A percentile compares a stretch with the other conserved stretches of the same genome.
These are phyloP conservation scores for Glycyrrhiza uralensis DNA, from an alignment of 306 rosid species.

Conservation along the genomic window DNA sequence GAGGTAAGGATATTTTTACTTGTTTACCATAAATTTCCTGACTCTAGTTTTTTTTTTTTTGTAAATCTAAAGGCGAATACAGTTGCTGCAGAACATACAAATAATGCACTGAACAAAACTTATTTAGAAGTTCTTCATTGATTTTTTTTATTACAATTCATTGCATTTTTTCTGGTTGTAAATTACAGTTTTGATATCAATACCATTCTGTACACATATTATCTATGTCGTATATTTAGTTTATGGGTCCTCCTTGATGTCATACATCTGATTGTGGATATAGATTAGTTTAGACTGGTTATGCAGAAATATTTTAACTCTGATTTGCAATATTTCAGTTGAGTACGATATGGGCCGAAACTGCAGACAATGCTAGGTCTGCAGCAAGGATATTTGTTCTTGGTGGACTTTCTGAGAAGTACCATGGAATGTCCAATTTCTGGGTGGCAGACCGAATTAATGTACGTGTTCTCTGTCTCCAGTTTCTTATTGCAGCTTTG, in stretches of 20 bases:
- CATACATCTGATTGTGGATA: background rate
- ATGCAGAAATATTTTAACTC: slow-evolving; percentile 13
- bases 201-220: background rate
- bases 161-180: background rate
- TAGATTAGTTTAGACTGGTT: background rate
- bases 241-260: background rate
- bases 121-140: background rate
- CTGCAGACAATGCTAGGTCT: slow-evolving; percentile 92
- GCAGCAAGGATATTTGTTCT: slow-evolving; percentile 85
- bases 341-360: slow-evolving; percentile 99
- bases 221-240: background rate
- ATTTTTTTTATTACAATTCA: background rate
- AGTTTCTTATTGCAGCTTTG: slow-evolving; percentile 4
- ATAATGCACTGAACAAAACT: background rate
- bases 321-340: slow-evolving; percentile 49
- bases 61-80: slow-evolving; percentile 3
- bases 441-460: slow-evolving; percentile 88
- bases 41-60: slow-evolving; percentile 2
- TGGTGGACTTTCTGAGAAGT: slow-evolving; percentile 87
- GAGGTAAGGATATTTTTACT: slow-evolving; percentile 48
- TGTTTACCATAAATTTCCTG: background rate
- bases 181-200: slow-evolving; percentile 1
- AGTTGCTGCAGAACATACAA: background rate
- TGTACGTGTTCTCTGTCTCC: slow-evolving; percentile 42
- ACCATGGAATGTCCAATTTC: slow-evolving; percentile 74